These are phyloP conservation scores for Narthecium ossifragum DNA, from an alignment of 106 monocot genomes.

Conservation along the genomic window DNA sequence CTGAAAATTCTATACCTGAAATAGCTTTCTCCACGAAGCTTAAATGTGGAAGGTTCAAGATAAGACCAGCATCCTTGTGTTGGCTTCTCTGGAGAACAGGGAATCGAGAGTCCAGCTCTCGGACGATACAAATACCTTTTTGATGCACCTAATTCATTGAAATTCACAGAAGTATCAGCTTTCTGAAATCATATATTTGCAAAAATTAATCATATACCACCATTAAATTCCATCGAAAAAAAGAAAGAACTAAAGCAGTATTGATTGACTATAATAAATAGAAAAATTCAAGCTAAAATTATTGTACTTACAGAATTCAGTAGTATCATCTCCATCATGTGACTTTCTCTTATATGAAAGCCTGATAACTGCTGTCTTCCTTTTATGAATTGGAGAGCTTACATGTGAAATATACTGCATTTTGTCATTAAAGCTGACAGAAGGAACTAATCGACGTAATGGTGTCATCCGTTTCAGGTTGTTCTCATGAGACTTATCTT, in stretches of 20 bases:
- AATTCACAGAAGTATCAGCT: no score
- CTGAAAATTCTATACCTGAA: constrained; percentile 64
- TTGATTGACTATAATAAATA: no score
- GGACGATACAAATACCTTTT: constrained; percentile 68
- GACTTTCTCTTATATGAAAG: constrained; percentile 78
- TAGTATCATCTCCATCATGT: constrained; percentile 64
- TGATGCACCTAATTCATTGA: constrained; percentile 52
- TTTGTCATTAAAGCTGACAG: constrained; percentile 84
- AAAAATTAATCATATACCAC: no score
- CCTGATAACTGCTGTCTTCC: constrained; percentile 60
- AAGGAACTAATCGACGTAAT: constrained; percentile 37
- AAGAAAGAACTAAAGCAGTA: no score
- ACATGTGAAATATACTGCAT: constrained; percentile 21
- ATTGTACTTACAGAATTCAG: constrained; percentile 53
- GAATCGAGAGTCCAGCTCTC: constrained; percentile 53
- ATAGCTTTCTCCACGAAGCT: constrained; percentile 83
- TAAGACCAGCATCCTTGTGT: constrained; percentile 63
- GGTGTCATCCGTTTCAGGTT: constrained; percentile 13
- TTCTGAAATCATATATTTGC: no score
- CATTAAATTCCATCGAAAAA: no score
- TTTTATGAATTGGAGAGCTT: constrained; percentile 29
- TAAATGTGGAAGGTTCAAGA: constrained; percentile 76
- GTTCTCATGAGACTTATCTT: constrained; percentile 21
- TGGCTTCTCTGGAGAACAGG: constrained; percentile 45
- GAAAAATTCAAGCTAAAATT: background rate